phyloP scores from a whole-genome alignment of 1,139 yeast species.

The Diutina scorzettiae region DNA sequence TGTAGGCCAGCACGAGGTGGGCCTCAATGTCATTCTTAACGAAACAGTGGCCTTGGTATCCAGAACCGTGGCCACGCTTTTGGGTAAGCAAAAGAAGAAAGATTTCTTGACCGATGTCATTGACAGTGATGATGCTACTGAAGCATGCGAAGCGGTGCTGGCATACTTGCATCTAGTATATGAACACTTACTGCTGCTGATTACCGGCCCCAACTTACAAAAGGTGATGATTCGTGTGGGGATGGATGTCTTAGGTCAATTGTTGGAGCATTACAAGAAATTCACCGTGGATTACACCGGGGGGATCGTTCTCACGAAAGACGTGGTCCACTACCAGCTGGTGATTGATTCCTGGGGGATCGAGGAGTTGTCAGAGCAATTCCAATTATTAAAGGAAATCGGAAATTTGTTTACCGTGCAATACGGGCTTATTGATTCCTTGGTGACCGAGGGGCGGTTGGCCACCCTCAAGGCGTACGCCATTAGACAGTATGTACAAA shows the following conservation, averaged over 20 bases:
- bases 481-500: constrained; percentile 57
- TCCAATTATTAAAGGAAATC: constrained; percentile 65
- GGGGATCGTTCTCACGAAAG: constrained; percentile 75
- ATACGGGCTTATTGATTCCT: constrained; percentile 52
- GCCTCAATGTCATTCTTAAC: constrained; percentile 53
- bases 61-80: constrained; percentile 33
- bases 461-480: constrained; percentile 55
- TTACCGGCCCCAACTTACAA: constrained; percentile 44
- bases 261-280: constrained; percentile 66
- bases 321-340: constrained; percentile 68
- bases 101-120: constrained; percentile 43
- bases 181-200: constrained; percentile 19
- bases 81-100: constrained; percentile 51
- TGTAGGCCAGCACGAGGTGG: constrained; percentile 54
- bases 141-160: constrained; percentile 54
- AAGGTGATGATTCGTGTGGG: constrained; percentile 51
- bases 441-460: constrained; percentile 74
- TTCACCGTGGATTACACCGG: constrained; percentile 73
- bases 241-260: constrained; percentile 40
- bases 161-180: constrained; percentile 38
- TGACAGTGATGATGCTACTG: constrained; percentile 44
- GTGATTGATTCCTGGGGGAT: constrained; percentile 63
- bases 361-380: constrained; percentile 52
- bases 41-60: constrained; percentile 43
- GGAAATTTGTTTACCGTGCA: constrained; percentile 81